Evolutionary conservation across 106 monocot species (phyloP), one percentile per base, ranked within the genome.

Genomic region (Allium cepa): DNA sequence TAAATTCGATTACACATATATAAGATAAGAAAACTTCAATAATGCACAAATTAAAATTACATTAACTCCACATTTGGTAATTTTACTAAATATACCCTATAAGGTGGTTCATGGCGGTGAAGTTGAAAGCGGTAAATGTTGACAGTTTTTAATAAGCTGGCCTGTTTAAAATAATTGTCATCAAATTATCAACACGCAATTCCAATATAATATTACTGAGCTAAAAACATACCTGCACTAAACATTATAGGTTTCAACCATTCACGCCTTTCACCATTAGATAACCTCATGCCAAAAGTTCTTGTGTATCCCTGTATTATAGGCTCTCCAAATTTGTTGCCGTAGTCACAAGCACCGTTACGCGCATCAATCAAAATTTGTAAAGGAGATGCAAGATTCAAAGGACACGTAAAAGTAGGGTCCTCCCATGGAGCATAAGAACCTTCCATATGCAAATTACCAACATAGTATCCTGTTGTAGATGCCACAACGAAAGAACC

Each of bases 161-260:
- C 22, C 22, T 22, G 22, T 22, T 22, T 22, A 22, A 22, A 22
- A 22, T 22, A 22, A 22, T 22, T 22, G 22, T 22, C 22, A 22
- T 22, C 22, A 22, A 22, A 22, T 22, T 22, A 22, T 22, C 22
- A 22, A 22, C 22, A 22, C 22, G 22, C 22, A 22, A 22, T 22
- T 22, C 22, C 22, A 22, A 22, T 22, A 22, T 22, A 22, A 22
- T 22, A 22, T 22, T 22, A 22, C 22, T 22, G 22, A 22, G 22
- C 22, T 22, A 22, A 22, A 22, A 22, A 22, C 22, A 22, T 22
- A 22, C 22, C 22, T 49, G 47, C 96, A 71, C 92, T 92, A 68
- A 97, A 97, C 96, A 97, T 97, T 49, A 97, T 92, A 9, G 96
- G 96, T 70, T 97, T 97, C 74, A 97, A 51, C 96, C 96, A 97